Conservation (phyloP, 176 grass and related monocot species). For the Ampelocalamus luodianensis region DNA sequence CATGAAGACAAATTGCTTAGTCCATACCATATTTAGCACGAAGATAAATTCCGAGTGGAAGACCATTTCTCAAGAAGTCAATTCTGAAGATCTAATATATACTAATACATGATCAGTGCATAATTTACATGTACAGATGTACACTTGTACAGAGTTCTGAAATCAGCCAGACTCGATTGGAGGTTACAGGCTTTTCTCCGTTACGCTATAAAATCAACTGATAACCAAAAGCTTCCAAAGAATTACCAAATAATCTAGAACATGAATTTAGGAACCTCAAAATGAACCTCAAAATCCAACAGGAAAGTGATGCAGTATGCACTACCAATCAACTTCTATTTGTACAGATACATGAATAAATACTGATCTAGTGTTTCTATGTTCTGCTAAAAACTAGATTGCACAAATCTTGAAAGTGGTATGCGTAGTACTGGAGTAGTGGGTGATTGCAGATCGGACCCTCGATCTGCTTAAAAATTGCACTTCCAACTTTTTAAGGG, state of each 20-base stretch:
- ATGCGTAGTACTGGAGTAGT: neutral
- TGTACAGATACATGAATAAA: neutral
- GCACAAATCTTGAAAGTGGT: slow-evolving; percentile 8
- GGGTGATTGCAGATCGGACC: slow-evolving; percentile 16
- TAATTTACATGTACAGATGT: neutral
- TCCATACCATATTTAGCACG: slow-evolving; percentile 29
- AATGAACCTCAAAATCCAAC: neutral
- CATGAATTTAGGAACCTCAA: slow-evolving; percentile 17
- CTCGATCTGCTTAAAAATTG: slow-evolving; percentile 16
- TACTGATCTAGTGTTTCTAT: slow-evolving; percentile 3
- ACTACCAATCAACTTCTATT: slow-evolving; percentile 6
- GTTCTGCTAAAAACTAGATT: slow-evolving; percentile 23
- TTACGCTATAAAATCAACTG: slow-evolving; percentile 17
- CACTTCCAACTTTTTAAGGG: neutral
- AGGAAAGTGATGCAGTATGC: neutral
- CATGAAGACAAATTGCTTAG: slow-evolving; percentile 25
- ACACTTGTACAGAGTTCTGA: neutral
- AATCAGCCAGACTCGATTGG: neutral
- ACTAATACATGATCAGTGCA: slow-evolving; percentile 16
- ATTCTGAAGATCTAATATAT: slow-evolving; percentile 16
- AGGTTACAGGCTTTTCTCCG: neutral
- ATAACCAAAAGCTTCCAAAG: slow-evolving; percentile 13
- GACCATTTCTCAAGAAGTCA: slow-evolving; percentile 17
- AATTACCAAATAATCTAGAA: slow-evolving; percentile 1
- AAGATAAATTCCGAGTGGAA: neutral